Evolutionary conservation across 805 yeast genomes (phyloP).

Genomic region (Kodamaea kakaduensis): DNA sequence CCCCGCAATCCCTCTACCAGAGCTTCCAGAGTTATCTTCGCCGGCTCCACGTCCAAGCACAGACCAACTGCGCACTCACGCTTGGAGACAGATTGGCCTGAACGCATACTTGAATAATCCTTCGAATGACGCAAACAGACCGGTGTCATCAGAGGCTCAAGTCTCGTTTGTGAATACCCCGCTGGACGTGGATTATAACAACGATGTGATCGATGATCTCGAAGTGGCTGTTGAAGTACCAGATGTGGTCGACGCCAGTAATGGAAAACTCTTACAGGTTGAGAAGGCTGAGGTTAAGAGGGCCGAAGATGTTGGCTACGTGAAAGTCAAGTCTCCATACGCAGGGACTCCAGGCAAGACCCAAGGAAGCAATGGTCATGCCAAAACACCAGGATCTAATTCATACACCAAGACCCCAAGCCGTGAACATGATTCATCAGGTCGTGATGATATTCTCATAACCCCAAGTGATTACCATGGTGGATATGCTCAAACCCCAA

Average conservation of each 20-base stretch:
- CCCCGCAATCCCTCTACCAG: slow-evolving; percentile 6
- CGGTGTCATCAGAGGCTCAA: slow-evolving; percentile 5
- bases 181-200: slow-evolving; percentile 1
- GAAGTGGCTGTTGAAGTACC: not conserved
- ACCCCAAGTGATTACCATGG: no score
- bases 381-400: no score
- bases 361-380: no score
- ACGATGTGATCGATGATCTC: slow-evolving; percentile 2
- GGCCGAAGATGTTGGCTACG: not conserved
- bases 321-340: not conserved
- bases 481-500: no score
- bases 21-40: slow-evolving; percentile 4
- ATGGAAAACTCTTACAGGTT: not conserved
- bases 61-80: not conserved
- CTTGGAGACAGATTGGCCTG: not conserved
- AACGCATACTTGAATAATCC: slow-evolving; percentile 2
- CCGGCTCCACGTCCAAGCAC: slow-evolving; percentile 1
- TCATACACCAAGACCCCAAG: no score
- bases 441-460: not conserved
- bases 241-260: slow-evolving; percentile 1
- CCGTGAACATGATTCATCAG: no score
- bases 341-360: no score
- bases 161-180: slow-evolving; percentile 5
- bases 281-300: not conserved
- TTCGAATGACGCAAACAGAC: not conserved